A percentile compares a stretch with the other conserved stretches of the same genome.
These are phyloP conservation scores for Nannochloropsis granulata DNA, from an alignment of 108 stramenopile species.

Conservation along the genomic window DNA sequence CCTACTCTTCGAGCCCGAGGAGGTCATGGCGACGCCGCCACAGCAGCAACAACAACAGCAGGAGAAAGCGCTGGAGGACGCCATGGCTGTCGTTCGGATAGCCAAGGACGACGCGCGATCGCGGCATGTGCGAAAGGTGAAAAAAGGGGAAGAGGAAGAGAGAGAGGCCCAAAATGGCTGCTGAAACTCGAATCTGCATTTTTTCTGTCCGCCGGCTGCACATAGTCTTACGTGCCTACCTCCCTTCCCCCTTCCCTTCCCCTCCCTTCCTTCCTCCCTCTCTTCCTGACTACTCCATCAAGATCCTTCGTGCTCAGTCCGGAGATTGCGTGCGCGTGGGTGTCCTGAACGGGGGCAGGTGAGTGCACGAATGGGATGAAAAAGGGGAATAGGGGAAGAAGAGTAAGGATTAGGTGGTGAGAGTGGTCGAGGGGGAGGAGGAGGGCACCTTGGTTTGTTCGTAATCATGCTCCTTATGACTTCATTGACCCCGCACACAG, in stretches of 20 bases:
- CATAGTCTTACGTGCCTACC: no score
- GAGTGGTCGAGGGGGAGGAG: no score
- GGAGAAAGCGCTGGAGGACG: neutral
- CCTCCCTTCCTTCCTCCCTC: no score
- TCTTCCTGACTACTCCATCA: no score
- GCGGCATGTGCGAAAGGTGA: neutral
- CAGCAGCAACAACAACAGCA: neutral
- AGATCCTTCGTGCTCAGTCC: neutral
- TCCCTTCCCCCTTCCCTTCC: no score
- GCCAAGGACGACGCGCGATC: neutral
- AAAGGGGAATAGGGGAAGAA: neutral
- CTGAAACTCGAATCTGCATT: no score
- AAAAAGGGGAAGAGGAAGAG: neutral
- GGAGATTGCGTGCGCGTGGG: neutral
- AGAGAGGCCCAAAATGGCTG: no score
- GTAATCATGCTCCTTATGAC: neutral
- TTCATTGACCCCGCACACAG: neutral
- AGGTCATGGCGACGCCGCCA: neutral
- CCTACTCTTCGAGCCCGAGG: neutral
- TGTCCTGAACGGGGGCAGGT: neutral
- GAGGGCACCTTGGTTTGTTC: neutral
- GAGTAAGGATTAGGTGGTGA: neutral
- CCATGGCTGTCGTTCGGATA: neutral
- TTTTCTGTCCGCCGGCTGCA: no score
- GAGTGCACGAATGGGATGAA: neutral